Base-by-base conservation (phyloP, 345 rosid genomes). In the Odontarrhena argentea region DNA sequence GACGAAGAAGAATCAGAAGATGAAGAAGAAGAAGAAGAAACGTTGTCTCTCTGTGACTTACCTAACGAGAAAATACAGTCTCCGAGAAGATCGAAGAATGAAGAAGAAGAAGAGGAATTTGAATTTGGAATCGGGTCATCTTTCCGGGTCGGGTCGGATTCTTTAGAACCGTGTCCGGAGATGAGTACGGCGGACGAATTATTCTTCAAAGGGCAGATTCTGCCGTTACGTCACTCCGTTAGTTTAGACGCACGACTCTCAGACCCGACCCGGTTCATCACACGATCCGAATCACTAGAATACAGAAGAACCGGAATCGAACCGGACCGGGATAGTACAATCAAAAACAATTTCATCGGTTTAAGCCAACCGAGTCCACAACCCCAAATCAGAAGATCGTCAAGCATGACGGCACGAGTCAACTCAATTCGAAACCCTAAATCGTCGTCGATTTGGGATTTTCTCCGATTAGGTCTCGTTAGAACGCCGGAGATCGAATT, bases 121-220 rank as follows among this genome's bases (percentile, higher is more conserved):
- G 82, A 87, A 70, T 89, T 89, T 40, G 85, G 69, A 4, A 62
- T 46, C 69, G 69, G 74, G 49, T 68, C 78, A 25, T 79, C 83
- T 9, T 80, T 74, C 18, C 63, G 74, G 63, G 68, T 50, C 47
- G 79, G 73, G 44, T 68, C 82, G 62, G 53, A 75, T 42, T 71
- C 82, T 0, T 63, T 68, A 14, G 79, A 77, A 38, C 77, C 81
- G 49, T 82, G 80, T 55, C 60, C 59, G 41, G 87, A 82, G 58
- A 89, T 89, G 86, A 86, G 87, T 11, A 76, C 86, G 0, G 93
- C 96, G 0, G 96, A 89, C 37, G 91, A 89, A 15, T 77, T 89
- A 22, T 89, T 89, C 79, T 89, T 77, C 47, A 74, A 84, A 67
- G 96, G 96, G 9, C 84, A 76, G 67, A 84, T 89, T 24, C 74